A percentile compares a stretch with the other conserved stretches of the same genome.
phyloP scores from a whole-genome alignment of 164 flowering plant species.

The Taxillus chinensis region DNA sequence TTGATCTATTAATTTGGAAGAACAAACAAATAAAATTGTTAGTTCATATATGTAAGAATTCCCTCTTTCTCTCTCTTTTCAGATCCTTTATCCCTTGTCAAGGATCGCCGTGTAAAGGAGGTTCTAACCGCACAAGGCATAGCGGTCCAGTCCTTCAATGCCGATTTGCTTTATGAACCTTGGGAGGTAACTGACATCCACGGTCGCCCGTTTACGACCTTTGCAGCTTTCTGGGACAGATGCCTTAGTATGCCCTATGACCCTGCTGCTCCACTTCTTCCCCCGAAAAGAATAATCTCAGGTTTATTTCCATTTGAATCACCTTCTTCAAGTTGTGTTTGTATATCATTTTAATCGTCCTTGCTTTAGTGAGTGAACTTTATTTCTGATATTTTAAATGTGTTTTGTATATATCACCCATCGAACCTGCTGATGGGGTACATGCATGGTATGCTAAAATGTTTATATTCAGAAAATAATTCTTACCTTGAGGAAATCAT shows the following conservation, averaged over 20 bases:
- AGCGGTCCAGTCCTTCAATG: conserved; percentile 72
- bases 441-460: no score
- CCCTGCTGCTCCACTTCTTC: conserved; percentile 89
- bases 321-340: neutral
- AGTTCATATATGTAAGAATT: no score
- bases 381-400: no score
- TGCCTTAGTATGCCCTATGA: conserved; percentile 97
- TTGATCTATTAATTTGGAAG: no score
- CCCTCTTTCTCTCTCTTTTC: conserved; percentile 7
- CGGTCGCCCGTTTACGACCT: conserved; percentile 69
- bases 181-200: conserved; percentile 82
- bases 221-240: conserved; percentile 76
- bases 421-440: no score
- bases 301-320: conserved; percentile 28
- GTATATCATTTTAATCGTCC: no score
- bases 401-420: no score
- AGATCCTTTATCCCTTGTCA: conserved; percentile 88
- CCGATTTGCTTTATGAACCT: conserved; percentile 92
- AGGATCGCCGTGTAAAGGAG: conserved; percentile 86
- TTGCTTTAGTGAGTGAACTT: no score
- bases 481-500: no score
- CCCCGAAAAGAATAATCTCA: conserved; percentile 81
- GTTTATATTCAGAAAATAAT: no score
- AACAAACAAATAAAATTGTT: no score
- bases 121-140: conserved; percentile 64